Evolutionary conservation across 768 basidiomycete species (phyloP).

Genomic region (Tylopilus rubrobrunneus): DNA sequence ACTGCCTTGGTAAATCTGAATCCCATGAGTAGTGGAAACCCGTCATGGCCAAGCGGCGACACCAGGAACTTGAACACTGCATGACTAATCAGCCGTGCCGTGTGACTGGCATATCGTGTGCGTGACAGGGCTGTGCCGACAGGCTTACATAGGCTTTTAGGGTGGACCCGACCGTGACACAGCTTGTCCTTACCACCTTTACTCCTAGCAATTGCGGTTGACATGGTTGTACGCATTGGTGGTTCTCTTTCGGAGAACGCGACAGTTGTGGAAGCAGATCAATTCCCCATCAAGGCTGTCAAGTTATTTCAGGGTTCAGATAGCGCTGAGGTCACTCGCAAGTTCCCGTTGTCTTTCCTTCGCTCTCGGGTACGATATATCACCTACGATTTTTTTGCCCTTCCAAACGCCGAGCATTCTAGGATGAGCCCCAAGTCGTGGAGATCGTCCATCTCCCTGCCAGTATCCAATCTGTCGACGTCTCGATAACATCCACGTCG

Average conservation of each 20-base stretch:
- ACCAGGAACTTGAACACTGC: too few relatives aligned
- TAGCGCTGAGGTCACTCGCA: constrained; percentile 19
- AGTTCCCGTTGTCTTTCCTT: constrained; percentile 15
- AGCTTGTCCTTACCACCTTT: background rate
- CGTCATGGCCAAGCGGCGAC: too few relatives aligned
- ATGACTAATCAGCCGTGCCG: too few relatives aligned
- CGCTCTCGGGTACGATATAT: constrained; percentile 1
- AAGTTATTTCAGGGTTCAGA: constrained; percentile 14
- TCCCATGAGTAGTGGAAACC: too few relatives aligned
- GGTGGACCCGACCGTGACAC: background rate
- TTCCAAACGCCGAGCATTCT: background rate
- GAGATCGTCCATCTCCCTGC: constrained; percentile 17
- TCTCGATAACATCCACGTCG: constrained; percentile 11
- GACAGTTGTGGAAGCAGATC: constrained; percentile 7
- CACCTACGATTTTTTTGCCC: background rate
- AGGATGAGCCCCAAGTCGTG: constrained; percentile 16
- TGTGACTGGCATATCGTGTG: too few relatives aligned
- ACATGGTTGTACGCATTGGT: constrained; percentile 1
- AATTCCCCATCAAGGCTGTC: constrained; percentile 17
- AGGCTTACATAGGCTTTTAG: too few relatives aligned
- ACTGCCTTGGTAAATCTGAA: too few relatives aligned
- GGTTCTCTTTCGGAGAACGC: background rate
- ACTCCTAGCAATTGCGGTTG: background rate
- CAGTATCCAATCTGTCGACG: background rate
- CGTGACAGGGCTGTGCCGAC: too few relatives aligned